Base-by-base conservation (phyloP, 352 stramenopile species). In the Phytophthora constricta region DNA sequence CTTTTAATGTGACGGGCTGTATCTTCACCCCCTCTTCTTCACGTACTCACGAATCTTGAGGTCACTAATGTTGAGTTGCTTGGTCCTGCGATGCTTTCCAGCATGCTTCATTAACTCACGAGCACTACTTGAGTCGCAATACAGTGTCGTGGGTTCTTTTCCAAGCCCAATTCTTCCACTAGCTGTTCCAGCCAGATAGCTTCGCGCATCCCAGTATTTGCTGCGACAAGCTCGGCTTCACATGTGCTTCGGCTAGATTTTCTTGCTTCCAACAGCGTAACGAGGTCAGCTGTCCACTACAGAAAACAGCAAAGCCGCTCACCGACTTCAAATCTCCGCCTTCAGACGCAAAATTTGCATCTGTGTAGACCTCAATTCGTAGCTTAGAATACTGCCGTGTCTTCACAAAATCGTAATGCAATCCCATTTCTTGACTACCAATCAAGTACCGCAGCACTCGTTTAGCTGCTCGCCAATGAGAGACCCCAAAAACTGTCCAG, bases 1-100 rank as follows among this genome's bases (percentile, higher is more conserved):
- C n/a, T n/a, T n/a, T n/a, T n/a, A n/a, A n/a, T n/a, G n/a, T n/a
- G n/a, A n/a, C n/a, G n/a, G n/a, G n/a, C n/a, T n/a, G n/a, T n/a
- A n/a, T n/a, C n/a, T n/a, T n/a, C n/a, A n/a, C n/a, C n/a, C 31
- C 31, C 20, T 33, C 48, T 70, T 22, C n/a, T 25, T 51, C 22
- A 60, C 54, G 8, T 70, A 65, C 33, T 61, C 62, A 16, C 62
- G 41, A 27, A 65, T 61, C 62, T 56, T 70, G 28, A 65, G 54
- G 43, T 65, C 48, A 23, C 27, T 65, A 5, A 60, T 55, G 4
- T 42, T 55, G 22, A 65, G 49, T 16, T 64, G 62, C 27, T 70
- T 70, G 16, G 46, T 65, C 25, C 39, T 39, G 5, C 49, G 39
- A 49, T 70, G 62, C 41, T 70, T 64, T 37, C 53, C 54, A 31